These are phyloP conservation scores for Pythium folliculosum DNA, from an alignment of 352 stramenopile genomes.

Conservation along the genomic window DNA sequence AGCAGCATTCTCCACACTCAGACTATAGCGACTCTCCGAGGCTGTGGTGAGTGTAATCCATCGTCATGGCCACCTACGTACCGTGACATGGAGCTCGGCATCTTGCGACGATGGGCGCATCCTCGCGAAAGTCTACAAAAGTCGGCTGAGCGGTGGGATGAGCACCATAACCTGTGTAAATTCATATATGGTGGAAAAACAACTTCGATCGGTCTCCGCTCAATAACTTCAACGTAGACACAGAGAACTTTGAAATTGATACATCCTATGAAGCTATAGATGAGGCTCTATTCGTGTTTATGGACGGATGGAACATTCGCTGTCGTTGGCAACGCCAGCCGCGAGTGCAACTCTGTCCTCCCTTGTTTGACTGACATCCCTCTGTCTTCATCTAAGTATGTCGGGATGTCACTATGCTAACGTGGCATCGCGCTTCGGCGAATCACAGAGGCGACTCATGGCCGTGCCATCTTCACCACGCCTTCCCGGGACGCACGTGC, in stretches of 20 bases:
- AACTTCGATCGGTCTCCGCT: neutral
- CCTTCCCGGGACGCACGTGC: neutral
- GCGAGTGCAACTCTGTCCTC: neutral
- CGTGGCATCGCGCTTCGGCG: neutral
- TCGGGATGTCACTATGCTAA: neutral
- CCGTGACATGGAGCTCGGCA: no score
- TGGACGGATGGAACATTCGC: neutral
- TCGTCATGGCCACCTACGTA: no score
- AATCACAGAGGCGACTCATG: neutral
- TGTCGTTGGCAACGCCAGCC: neutral
- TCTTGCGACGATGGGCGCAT: no score
- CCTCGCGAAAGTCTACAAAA: no score
- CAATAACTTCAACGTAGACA: neutral
- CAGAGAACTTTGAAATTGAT: neutral
- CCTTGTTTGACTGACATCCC: neutral
- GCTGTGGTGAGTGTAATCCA: no score
- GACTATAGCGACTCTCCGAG: no score
- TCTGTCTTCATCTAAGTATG: neutral
- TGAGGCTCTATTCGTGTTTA: neutral
- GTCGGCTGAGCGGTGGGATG: no score
- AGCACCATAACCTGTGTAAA: no score
- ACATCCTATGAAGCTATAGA: neutral
- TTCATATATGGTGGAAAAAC: no score
- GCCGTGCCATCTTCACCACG: neutral
- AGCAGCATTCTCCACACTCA: no score